Base-by-base conservation (phyloP, 164 flowering plant species). In the Warburgia ugandensis region DNA sequence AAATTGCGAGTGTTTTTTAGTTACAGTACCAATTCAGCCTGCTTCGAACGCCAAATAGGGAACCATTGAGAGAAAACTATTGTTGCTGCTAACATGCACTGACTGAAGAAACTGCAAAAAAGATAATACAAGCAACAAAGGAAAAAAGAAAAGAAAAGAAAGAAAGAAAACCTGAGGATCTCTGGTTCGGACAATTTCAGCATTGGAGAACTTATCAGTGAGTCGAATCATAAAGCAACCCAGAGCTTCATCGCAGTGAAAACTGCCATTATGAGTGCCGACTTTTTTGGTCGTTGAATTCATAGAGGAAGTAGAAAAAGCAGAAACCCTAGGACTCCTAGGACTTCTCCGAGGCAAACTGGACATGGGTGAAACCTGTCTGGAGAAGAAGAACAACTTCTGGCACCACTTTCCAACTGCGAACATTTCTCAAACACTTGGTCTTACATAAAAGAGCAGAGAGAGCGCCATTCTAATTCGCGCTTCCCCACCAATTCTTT, bases 141-240 rank as follows among this genome's bases (percentile, higher is more conserved):
- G 35, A 12, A 31, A 31, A 12, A 26, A 45, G 2, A 22, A 14
- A 11, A 14, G 1, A 23, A 27, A 22, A 14, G 23, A 27, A 38
- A 16, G 6, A 44, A 29, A 23, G 32, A 31, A 5, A 21, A 84
- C 97, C 86, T 82, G 62, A 11, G 83, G 65, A 57, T 94, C 96
- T 20, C 97, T 71, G 47, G 92, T 71, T 9, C 97, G 87, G 35
- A 94, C 77, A 32, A 94, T 76, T 17, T 84, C 75, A 19, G 96
- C 94, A 28, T 50, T 58, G 61, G 56, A 45, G 78, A 86, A 89
- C 58, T 74, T 86, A 27, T 74, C 32, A 40, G 96, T 84, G 59
- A 82, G 89, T 49, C 92, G 91, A 58, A 92, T 82, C 87, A 92
- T 82, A 81, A 92, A 92, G 76, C 99, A 92, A 56, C 89, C 99